phyloP scores from a whole-genome alignment of 805 yeast genomes.

The Saturnispora diversa region DNA sequence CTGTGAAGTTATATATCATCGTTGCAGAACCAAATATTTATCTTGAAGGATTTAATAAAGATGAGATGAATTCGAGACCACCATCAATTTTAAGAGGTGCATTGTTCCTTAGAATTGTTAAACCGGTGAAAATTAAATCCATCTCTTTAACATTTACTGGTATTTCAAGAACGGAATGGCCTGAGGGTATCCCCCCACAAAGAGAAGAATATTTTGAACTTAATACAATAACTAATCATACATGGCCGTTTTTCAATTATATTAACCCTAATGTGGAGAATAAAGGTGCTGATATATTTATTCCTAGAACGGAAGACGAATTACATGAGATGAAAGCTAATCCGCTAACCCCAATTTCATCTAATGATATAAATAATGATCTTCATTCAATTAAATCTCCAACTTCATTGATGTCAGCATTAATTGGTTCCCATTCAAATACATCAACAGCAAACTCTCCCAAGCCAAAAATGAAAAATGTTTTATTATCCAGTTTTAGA shows the following conservation, averaged over 20 bases:
- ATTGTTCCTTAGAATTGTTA: slow-evolving; percentile 56
- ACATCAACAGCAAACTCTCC: slow-evolving; percentile 5
- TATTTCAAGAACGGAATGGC: slow-evolving; percentile 81
- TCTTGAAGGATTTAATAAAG: slow-evolving; percentile 69
- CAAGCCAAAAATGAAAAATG: slow-evolving; percentile 4
- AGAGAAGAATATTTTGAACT: slow-evolving; percentile 57
- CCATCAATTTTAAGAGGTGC: slow-evolving; percentile 81
- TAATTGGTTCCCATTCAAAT: slow-evolving; percentile 23
- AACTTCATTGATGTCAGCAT: slow-evolving; percentile 23
- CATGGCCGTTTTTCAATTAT: slow-evolving; percentile 79
- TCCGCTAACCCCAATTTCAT: slow-evolving; percentile 25
- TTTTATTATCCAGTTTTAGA: slow-evolving; percentile 4
- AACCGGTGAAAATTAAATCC: slow-evolving; percentile 62
- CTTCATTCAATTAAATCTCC: slow-evolving; percentile 23
- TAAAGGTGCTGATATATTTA: slow-evolving; percentile 42
- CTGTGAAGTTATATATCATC: slow-evolving; percentile 62
- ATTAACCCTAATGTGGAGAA: slow-evolving; percentile 24
- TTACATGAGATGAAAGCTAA: slow-evolving; percentile 17
- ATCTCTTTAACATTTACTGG: slow-evolving; percentile 61
- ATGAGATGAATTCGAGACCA: slow-evolving; percentile 56
- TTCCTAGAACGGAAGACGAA: slow-evolving; percentile 30
- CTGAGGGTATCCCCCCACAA: slow-evolving; percentile 95
- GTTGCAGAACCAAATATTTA: slow-evolving; percentile 76
- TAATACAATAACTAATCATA: slow-evolving; percentile 61
- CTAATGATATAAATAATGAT: slow-evolving; percentile 16